phyloP scores from a whole-genome alignment of 371 early-diverging fungal species.

The Syncephalastrum contaminatum region DNA sequence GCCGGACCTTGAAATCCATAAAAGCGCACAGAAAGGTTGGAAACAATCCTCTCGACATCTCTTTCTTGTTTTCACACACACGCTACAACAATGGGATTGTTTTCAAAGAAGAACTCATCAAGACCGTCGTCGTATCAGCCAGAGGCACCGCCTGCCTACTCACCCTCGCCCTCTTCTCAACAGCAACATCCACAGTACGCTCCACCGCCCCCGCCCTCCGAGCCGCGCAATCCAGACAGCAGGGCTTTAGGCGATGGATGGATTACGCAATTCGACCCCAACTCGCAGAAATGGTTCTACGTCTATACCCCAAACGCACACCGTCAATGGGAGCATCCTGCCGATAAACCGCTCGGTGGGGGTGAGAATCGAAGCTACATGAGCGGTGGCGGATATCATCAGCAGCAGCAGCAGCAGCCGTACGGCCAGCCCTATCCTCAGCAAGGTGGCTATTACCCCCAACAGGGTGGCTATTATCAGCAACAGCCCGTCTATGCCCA shows the following conservation, averaged over 20 bases:
- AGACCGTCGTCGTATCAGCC: too few species aligned
- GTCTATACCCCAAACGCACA: constrained; percentile 46
- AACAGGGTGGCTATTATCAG: constrained; percentile 11
- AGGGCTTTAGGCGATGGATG: constrained; percentile 38
- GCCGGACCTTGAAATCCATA: too few species aligned
- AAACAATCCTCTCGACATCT: too few species aligned
- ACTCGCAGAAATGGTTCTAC: constrained; percentile 39
- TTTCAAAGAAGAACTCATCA: too few species aligned
- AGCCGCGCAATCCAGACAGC: constrained; percentile 34
- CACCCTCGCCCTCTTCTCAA: not conserved
- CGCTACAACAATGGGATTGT: too few species aligned
- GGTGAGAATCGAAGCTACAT: constrained; percentile 1
- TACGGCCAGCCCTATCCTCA: constrained; percentile 11
- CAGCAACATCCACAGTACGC: constrained; percentile 20
- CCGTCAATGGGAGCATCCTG: constrained; percentile 53
- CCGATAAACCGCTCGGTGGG: constrained; percentile 27
- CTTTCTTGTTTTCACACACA: too few species aligned
- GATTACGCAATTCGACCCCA: constrained; percentile 47
- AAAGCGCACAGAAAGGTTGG: too few species aligned
- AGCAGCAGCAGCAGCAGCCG: not conserved
- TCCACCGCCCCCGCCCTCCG: constrained; percentile 35
- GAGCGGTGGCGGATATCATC: constrained; percentile 10
- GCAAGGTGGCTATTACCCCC: constrained; percentile 13
- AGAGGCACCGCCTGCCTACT: too few species aligned
- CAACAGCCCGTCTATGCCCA: constrained; percentile 24